These are phyloP conservation scores for Bodo saltans DNA, from an alignment of 78 protist genomes.

Conservation along the genomic window DNA sequence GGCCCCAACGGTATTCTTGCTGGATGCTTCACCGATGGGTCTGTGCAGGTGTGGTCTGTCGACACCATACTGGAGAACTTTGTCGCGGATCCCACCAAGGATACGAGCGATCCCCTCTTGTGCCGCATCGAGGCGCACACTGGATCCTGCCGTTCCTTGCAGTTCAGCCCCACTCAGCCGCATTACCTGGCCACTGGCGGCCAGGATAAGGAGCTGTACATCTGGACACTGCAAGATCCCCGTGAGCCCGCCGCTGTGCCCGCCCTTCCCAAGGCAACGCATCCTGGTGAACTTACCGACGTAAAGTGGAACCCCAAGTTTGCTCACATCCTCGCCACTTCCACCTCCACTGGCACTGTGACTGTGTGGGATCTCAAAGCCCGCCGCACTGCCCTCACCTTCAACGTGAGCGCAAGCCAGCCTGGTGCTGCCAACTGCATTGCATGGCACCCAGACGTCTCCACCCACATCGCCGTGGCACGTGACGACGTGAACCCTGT, in stretches of 20 bases:
- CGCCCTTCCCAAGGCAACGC: constrained; percentile 42
- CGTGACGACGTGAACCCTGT: constrained; percentile 78
- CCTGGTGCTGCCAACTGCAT: constrained; percentile 41
- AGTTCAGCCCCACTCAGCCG: constrained; percentile 59
- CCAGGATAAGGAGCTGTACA: constrained; percentile 32
- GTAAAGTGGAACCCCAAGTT: constrained; percentile 87
- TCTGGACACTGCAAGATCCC: constrained; percentile 69
- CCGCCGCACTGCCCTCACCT: constrained; percentile 53
- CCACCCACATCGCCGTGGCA: constrained; percentile 74
- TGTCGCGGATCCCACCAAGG: background rate
- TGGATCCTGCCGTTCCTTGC: constrained; percentile 65
- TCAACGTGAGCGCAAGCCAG: constrained; percentile 44
- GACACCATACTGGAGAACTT: background rate
- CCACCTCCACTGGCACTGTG: constrained; percentile 56
- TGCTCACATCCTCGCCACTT: constrained; percentile 77
- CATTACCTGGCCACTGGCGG: constrained; percentile 80
- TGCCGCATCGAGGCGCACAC: constrained; percentile 29
- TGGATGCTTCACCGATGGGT: background rate
- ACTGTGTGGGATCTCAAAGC: constrained; percentile 76
- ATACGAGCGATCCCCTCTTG: background rate
- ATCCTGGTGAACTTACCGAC: constrained; percentile 52
- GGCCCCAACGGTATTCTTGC: background rate
- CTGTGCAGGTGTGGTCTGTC: background rate
- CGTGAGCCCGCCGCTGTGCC: constrained; percentile 45
- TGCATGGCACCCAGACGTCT: constrained; percentile 81